Base-by-base conservation (phyloP, 2,329 filamentous ascomycete species). In the Rutstroemia sp. region DNA sequence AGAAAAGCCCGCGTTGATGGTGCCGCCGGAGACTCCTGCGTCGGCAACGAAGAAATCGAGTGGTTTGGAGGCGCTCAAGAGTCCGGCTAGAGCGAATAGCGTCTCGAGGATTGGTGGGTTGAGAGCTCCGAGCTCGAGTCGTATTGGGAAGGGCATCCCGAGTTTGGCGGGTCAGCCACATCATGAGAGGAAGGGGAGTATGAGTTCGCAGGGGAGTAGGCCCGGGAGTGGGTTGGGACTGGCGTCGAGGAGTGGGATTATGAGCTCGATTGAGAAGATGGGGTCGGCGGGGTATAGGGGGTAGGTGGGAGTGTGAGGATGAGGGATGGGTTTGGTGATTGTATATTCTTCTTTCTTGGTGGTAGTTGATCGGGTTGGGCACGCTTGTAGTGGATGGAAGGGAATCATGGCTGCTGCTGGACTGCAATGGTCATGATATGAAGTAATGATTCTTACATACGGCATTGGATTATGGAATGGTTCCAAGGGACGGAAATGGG, bases 241-340 rank as follows among this genome's bases (percentile, higher is more conserved):
- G 8, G 66, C 70, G 30, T 34, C 30, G 60, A 72, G 88, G 65
- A 89, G 86, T 67, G 84, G 87, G 56, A 87, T 94, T 67, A 86
- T 95, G 85, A 87, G 80, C 64, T 90, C 87, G 17, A 94, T 95
- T 69, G 89, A 95, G 76, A 83, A 86, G 72, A 95, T 95, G 90
- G 89, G 89, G 9, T 84, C 78, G 12, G 19, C 44, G 25, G 53
- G 47, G 27, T 56, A 56, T 27, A 37, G 53, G 5, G 25, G 38
- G 10, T 51, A 51, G 27, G 10, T 39, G 27, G 2, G 17, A 9
- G 14, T 30, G 19, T 7, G 14, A 6, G 37, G 21, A 42, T 12
- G 19, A 25, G 5, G 16, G 12, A 38, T 51, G 19, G 53, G 25
- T 44, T 56, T 56, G 47, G 39, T 46, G 39, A 48, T 51, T 56